Evolutionary conservation across 352 stramenopile genomes (phyloP).

Genomic region (Elongisporangium prolatum): DNA sequence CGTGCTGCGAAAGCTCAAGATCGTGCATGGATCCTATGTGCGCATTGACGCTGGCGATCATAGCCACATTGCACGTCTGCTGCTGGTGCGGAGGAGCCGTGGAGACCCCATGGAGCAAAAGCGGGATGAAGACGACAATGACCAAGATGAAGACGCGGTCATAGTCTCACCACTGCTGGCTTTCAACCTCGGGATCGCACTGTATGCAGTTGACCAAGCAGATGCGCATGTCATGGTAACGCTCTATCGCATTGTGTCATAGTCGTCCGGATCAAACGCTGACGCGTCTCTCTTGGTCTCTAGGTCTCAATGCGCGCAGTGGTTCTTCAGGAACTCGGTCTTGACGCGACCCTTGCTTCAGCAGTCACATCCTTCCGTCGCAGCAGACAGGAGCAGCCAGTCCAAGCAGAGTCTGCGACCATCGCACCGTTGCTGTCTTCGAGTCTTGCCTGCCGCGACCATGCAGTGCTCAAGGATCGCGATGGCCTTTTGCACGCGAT

Average conservation of each 20-base stretch:
- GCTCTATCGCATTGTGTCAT: neutral
- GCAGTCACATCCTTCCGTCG: constrained; percentile 28
- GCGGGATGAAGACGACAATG: neutral
- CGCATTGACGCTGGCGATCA: constrained; percentile 17
- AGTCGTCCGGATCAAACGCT: neutral
- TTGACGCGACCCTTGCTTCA: constrained; percentile 11
- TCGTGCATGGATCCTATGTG: constrained; percentile 52
- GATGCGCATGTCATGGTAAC: constrained; percentile 26
- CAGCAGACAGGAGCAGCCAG: constrained; percentile 48
- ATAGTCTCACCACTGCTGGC: constrained; percentile 65
- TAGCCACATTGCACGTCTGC: constrained; percentile 29
- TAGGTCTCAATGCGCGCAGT: constrained; percentile 37
- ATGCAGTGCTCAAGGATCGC: constrained; percentile 46
- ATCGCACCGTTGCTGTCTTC: constrained; percentile 63
- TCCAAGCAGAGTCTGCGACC: constrained; percentile 43
- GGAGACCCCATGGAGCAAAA: constrained; percentile 3
- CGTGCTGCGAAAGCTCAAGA: constrained; percentile 34
- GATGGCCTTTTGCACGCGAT: constrained; percentile 59
- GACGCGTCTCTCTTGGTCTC: neutral
- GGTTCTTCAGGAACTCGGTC: constrained; percentile 40
- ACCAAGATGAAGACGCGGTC: constrained; percentile 12
- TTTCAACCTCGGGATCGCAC: constrained; percentile 64
- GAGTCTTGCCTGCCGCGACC: constrained; percentile 49
- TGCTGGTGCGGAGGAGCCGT: constrained; percentile 12
- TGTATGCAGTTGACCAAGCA: constrained; percentile 23